Percentiles rank a stretch among this genome's conserved stretches.
These are phyloP conservation scores for Shiraia sp. DNA, from an alignment of 2,329 filamentous ascomycete genomes.

Conservation along the genomic window DNA sequence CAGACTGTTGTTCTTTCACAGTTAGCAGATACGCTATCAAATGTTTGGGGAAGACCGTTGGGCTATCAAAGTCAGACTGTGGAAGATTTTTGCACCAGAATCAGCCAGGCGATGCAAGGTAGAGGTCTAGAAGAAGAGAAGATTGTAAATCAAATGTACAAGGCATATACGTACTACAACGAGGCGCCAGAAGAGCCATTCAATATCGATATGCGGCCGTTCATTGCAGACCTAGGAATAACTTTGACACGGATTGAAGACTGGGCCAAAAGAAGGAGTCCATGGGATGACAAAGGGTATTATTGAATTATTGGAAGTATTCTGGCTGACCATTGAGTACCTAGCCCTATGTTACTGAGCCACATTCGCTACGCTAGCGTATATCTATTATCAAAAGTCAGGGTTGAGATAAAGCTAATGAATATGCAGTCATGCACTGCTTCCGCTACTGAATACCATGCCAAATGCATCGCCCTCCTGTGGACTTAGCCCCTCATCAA, in stretches of 20 bases:
- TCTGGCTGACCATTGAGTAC: too few species aligned
- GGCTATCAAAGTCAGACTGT: constrained; percentile 39
- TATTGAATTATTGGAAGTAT: too few species aligned
- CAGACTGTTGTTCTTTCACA: constrained; percentile 41
- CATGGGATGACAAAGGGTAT: constrained; percentile 22
- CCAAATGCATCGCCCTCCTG: constrained; percentile 70
- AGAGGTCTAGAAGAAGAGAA: constrained; percentile 42
- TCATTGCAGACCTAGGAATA: constrained; percentile 39
- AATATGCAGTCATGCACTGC: constrained; percentile 5
- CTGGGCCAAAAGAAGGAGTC: constrained; percentile 37
- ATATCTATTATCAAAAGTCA: too few species aligned
- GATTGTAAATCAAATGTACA: constrained; percentile 47
- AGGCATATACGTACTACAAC: constrained; percentile 49
- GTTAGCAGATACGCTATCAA: constrained; percentile 39
- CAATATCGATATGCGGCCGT: constrained; percentile 43
- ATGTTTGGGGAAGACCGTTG: constrained; percentile 39
- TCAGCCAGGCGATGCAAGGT: constrained; percentile 38
- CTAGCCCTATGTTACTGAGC: too few species aligned
- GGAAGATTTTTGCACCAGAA: constrained; percentile 31
- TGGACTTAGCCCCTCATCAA: constrained; percentile 80
- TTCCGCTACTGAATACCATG: constrained; percentile 45
- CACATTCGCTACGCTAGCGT: too few species aligned
- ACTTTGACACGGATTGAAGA: constrained; percentile 42
- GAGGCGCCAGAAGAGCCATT: constrained; percentile 46
- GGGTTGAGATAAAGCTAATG: too few species aligned